phyloP scores from a whole-genome alignment of 1,284 basidiomycete species.

The Pseudozyma sp. region DNA sequence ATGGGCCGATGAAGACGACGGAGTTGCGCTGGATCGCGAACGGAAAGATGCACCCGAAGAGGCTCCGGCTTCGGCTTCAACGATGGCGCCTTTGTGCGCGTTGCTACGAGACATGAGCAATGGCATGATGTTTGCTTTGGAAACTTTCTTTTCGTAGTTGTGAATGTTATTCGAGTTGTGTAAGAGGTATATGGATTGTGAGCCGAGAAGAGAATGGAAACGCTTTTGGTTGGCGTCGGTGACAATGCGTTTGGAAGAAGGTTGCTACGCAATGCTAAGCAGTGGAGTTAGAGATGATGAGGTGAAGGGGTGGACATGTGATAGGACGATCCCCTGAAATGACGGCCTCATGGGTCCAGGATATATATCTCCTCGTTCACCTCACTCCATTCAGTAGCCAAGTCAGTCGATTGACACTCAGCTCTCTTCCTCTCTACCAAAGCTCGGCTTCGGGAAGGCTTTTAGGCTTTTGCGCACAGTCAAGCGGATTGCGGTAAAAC shows the following conservation, averaged over 20 bases:
- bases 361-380: conserved; percentile 5
- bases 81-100: too few species aligned
- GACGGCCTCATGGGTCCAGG: too few species aligned
- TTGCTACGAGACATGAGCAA: conserved; percentile 22
- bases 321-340: too few species aligned
- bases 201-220: too few species aligned
- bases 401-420: too few species aligned
- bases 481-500: neutral
- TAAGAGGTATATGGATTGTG: neutral
- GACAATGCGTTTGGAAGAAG: neutral
- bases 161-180: neutral
- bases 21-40: conserved; percentile 17
- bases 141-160: neutral
- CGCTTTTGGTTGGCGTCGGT: too few species aligned
- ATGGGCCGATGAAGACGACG: conserved; percentile 8
- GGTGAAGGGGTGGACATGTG: neutral
- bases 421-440: neutral
- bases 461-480: neutral
- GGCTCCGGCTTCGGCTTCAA: conserved; percentile 9
- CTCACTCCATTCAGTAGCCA: too few species aligned
- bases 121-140: conserved; percentile 12
- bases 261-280: neutral
- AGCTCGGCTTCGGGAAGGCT: neutral
- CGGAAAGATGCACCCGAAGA: conserved; percentile 21
- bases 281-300: neutral